phyloP scores from a whole-genome alignment of 2,329 filamentous ascomycete species.

The Boeremia lycopersici region DNA sequence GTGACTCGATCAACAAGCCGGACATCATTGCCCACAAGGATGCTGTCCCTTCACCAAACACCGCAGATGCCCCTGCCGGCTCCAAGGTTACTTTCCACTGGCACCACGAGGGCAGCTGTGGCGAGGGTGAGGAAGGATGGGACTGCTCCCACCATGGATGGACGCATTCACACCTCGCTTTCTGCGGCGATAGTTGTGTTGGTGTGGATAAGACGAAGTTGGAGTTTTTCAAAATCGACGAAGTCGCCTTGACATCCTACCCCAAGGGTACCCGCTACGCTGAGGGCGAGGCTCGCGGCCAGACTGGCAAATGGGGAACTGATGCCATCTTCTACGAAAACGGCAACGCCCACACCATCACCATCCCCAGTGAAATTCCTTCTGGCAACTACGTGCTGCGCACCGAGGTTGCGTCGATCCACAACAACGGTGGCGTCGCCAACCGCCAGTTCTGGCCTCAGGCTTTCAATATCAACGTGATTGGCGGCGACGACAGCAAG shows the following conservation, averaged over 20 bases:
- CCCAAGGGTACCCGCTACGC: constrained; percentile 34
- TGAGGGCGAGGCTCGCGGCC: constrained; percentile 24
- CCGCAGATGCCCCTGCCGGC: constrained; percentile 36
- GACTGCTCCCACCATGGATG: constrained; percentile 44
- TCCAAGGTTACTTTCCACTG: constrained; percentile 40
- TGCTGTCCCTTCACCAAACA: constrained; percentile 38
- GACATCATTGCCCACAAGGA: constrained; percentile 43
- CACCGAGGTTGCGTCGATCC: constrained; percentile 43
- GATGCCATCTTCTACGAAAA: constrained; percentile 45
- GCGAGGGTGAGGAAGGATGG: constrained; percentile 36
- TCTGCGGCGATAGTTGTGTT: no score
- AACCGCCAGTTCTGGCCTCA: constrained; percentile 46
- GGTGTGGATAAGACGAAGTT: constrained; percentile 40
- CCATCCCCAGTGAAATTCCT: constrained; percentile 40
- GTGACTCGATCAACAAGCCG: constrained; percentile 30
- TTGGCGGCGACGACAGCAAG: constrained; percentile 34
- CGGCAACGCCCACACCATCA: constrained; percentile 39
- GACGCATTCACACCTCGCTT: no score
- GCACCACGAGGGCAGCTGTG: constrained; percentile 38
- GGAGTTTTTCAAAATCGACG: constrained; percentile 45
- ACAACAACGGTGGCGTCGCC: constrained; percentile 41
- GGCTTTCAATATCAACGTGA: constrained; percentile 44
- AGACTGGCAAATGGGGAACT: constrained; percentile 41
- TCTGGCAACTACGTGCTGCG: constrained; percentile 45
- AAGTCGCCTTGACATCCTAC: constrained; percentile 36